Evolutionary conservation across 1,284 basidiomycete species (phyloP).

Genomic region (Ceratobasidium sp.): DNA sequence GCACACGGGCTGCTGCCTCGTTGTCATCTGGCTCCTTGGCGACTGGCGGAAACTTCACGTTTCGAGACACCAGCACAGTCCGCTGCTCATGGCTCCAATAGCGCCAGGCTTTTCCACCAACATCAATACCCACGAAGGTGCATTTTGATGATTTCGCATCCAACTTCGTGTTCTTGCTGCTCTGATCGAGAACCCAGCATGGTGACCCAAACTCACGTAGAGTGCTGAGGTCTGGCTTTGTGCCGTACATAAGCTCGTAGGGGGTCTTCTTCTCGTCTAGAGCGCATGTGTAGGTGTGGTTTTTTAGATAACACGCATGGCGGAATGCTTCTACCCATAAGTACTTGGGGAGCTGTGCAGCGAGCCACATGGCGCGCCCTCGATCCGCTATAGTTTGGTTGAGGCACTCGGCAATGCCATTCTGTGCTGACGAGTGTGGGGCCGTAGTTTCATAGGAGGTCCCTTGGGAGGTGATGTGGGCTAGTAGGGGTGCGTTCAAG

Average conservation of each 20-base stretch:
- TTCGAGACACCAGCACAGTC: not conserved
- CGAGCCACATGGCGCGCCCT: constrained; percentile 29
- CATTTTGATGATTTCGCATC: constrained; percentile 27
- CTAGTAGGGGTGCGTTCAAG: not conserved
- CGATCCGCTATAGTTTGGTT: constrained; percentile 36
- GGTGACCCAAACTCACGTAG: constrained; percentile 1
- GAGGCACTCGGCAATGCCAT: constrained; percentile 43
- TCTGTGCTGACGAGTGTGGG: constrained; percentile 43
- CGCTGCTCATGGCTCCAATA: constrained; percentile 21
- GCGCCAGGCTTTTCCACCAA: not conserved
- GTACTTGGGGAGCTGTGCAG: constrained; percentile 24
- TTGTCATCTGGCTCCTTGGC: not conserved
- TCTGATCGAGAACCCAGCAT: constrained; percentile 21
- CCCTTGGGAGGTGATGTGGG: constrained; percentile 25
- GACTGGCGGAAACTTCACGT: constrained; percentile 16
- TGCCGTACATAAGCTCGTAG: constrained; percentile 46
- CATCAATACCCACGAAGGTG: constrained; percentile 8
- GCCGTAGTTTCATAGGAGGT: constrained; percentile 40
- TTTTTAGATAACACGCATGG: constrained; percentile 35
- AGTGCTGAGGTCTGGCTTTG: constrained; percentile 47
- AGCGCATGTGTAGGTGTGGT: constrained; percentile 41
- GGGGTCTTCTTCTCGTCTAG: constrained; percentile 45
- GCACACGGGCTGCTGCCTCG: not conserved
- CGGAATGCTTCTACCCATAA: constrained; percentile 41
- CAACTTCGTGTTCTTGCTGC: not conserved